Evolutionary conservation across 441 rosid species (phyloP), one percentile per base, ranked within the genome.

Genomic region (Syzygium syzygioides): DNA sequence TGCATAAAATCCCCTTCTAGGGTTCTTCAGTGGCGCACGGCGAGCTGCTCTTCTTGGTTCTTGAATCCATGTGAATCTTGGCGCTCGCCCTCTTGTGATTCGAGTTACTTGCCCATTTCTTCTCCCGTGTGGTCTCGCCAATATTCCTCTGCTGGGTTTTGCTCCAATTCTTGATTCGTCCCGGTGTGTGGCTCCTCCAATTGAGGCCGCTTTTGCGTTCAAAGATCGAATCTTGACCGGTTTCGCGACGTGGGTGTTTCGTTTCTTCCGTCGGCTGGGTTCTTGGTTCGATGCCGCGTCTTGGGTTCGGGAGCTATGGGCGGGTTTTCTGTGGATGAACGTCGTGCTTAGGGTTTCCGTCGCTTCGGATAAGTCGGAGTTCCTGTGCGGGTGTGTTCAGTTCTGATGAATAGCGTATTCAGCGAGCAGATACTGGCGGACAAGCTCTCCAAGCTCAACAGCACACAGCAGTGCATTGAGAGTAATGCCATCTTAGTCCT

Each of bases 391-490:
- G n/a, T 5, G 0, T 37, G 17, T 37, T 20, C 52, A 23, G 83
- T 41, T 23, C 83, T 5, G 92, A 97, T 97, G 99, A 96, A 94
- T 96, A 96, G 95, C 92, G 95, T 94, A 53, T 97, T 96, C 92
- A 96, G 96, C 87, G 99, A 97, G 91, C 95, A 95, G 94, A 95
- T 96, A 91, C 95, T 96, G 83, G 96, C 95, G 86, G 99, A 98
- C 90, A 96, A 97, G 96, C 99, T 98, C 86, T 94, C 98, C 57
- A 96, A 98, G 97, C 98, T 97, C 94, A 96, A 97, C 91, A 93
- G 98, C 96, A 96, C 98, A 76, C 98, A 98, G 88, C 99, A 97
- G 90, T 95, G 98, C 54, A 97, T 98, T 90, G 98, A 98, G 94
- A 96, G 99, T 95, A 97, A 86, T 85, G 92, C 95, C 95, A 92